Base-by-base conservation (phyloP, 2,329 filamentous ascomycete genomes). In the Botrytis pseudocinerea region DNA sequence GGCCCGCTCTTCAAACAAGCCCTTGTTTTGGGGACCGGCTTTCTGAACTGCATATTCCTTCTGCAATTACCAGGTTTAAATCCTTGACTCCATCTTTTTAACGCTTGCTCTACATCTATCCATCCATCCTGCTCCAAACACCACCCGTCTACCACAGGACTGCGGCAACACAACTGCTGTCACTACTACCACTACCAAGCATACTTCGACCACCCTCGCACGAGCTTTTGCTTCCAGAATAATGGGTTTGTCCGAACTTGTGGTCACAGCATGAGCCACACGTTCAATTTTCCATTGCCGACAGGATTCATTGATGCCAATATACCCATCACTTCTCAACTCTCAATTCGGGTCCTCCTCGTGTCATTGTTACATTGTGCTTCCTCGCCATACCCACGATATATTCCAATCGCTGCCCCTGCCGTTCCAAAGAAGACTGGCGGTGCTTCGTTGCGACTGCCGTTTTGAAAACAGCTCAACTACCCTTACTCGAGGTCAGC, bases 241-340 rank as follows among this genome's bases (percentile, higher is more conserved):
- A 76, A 78, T 79, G 77, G 78, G 75, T 76, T 77, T 77, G 74
- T 74, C 72, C 75, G 74, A 77, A 76, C 73, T 76, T 74, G 69
- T 77, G 76, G 77, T 76, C 76, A 77, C 75, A 73, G 78, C 79
- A 78, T 79, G 78, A 80, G 78, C 78, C 78, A 80, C 77, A 78
- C 69, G 77, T 75, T 73, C 64, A 73, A 66, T 73, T 71, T 74
- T 60, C 68, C 79, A 78, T 70, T 77, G 74, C 76, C 76, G 73
- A 77, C 76, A 74, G 73, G 54, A 74, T 72, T 74, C 57, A 70
- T 74, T 75, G 70, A 74, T 72, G 38, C 44, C 57, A 73, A 68
- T 66, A 71, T 75, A 77, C 73, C 76, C 76, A 75, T 76, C 72
- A 75, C 38, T 71, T 70, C 46, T 74, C 70, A 65, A 73, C 68